phyloP scores from a whole-genome alignment of 352 stramenopile species.

The Globisporangium polare region DNA sequence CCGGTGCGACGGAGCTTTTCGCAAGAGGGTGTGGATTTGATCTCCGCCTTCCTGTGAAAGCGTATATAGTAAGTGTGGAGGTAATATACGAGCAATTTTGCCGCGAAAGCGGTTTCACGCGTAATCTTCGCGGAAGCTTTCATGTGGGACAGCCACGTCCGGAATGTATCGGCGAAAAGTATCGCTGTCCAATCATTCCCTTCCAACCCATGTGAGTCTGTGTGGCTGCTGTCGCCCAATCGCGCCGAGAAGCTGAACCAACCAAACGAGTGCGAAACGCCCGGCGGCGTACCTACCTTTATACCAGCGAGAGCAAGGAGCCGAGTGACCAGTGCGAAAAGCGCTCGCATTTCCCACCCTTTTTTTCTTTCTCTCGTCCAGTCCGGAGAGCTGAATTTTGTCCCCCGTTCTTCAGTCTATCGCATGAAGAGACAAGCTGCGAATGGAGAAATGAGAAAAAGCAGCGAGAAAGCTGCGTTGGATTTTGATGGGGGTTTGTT shows the following conservation, averaged over 20 bases:
- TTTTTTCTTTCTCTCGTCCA: too few relatives aligned
- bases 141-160: not conserved
- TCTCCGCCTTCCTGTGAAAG: constrained; percentile 3
- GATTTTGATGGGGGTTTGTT: too few relatives aligned
- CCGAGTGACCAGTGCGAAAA: not conserved
- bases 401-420: not conserved
- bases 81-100: not conserved
- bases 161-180: constrained; percentile 1
- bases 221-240: constrained; percentile 10
- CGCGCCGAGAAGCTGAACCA: constrained; percentile 12
- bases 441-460: too few relatives aligned
- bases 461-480: too few relatives aligned
- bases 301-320: constrained; percentile 5
- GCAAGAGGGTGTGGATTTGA: not conserved
- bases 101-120: not conserved
- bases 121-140: constrained; percentile 7
- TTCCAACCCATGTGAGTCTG: constrained; percentile 14
- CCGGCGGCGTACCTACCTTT: constrained; percentile 5
- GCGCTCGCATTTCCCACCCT: not conserved
- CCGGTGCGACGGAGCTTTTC: too few relatives aligned
- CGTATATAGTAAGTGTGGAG: not conserved
- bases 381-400: not conserved
- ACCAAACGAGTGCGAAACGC: constrained; percentile 14
- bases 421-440: not conserved
- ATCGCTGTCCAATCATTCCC: constrained; percentile 8